Conservation (phyloP, 2,329 filamentous ascomycete genomes). For the Claviceps pazoutovae region DNA sequence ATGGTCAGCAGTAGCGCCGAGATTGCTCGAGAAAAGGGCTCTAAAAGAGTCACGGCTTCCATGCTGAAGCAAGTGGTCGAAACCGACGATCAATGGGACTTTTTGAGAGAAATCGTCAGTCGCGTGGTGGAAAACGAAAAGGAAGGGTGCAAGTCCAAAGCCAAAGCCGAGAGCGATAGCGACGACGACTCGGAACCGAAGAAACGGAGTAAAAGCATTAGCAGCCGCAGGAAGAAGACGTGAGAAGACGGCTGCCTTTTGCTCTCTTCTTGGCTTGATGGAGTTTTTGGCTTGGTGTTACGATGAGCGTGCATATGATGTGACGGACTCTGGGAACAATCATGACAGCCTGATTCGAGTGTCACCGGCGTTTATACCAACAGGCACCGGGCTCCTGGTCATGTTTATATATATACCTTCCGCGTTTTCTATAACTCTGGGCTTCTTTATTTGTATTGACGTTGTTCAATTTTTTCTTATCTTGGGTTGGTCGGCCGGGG, state of each 20-base stretch:
- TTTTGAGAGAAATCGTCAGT: constrained; percentile 76
- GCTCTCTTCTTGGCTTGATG: background rate
- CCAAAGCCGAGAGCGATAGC: constrained; percentile 38
- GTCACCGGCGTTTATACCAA: constrained; percentile 12
- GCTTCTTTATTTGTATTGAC: background rate
- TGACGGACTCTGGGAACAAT: background rate
- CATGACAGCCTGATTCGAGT: background rate
- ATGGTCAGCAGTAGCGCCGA: constrained; percentile 79
- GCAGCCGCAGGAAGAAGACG: constrained; percentile 35
- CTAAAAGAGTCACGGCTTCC: constrained; percentile 76
- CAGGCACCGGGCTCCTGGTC: constrained; percentile 10
- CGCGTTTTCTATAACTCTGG: background rate
- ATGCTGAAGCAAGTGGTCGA: constrained; percentile 88
- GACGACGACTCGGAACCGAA: constrained; percentile 37
- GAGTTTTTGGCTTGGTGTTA: background rate
- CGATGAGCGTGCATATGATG: background rate
- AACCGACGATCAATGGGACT: constrained; percentile 86
- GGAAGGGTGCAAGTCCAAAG: constrained; percentile 24
- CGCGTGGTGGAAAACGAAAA: constrained; percentile 54
- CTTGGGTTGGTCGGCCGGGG: too few species aligned
- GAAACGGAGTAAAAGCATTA: constrained; percentile 29
- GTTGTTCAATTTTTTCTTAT: too few species aligned
- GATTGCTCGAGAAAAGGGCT: constrained; percentile 67
- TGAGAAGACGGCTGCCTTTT: constrained; percentile 6
- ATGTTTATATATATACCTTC: background rate